Evolutionary conservation across 306 rosid species (phyloP).

Genomic region (apple (Malus domestica)): ASM211411v1 NC_041791.1:22724501-22725000

Average conservation of each 20-base stretch:
- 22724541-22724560: slow-evolving; percentile 88
- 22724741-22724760: slow-evolving; percentile 99
- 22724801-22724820: slow-evolving; percentile 97
- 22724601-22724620: not conserved
- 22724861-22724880: slow-evolving; percentile 41
- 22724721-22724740: slow-evolving; percentile 83
- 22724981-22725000: slow-evolving; percentile 65
- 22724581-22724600: not conserved
- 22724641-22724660: slow-evolving; percentile 34
- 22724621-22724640: not conserved
- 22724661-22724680: slow-evolving; percentile 95
- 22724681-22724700: slow-evolving; percentile 75
- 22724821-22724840: slow-evolving; percentile 71
- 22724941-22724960: slow-evolving; percentile 78
- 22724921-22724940: slow-evolving; percentile 32
- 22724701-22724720: slow-evolving; percentile 83
- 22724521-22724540: slow-evolving; percentile 93
- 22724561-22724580: slow-evolving; percentile 72
- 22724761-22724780: slow-evolving; percentile 98
- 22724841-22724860: slow-evolving; percentile 49
- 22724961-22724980: slow-evolving; percentile 58
- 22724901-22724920: slow-evolving; percentile 43
- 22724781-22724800: slow-evolving; percentile 94
- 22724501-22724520: slow-evolving; percentile 73
- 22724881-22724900: slow-evolving; percentile 59